Conservation (phyloP, 2,329 filamentous ascomycete species). For the Trichoderma pleuroti region DNA sequence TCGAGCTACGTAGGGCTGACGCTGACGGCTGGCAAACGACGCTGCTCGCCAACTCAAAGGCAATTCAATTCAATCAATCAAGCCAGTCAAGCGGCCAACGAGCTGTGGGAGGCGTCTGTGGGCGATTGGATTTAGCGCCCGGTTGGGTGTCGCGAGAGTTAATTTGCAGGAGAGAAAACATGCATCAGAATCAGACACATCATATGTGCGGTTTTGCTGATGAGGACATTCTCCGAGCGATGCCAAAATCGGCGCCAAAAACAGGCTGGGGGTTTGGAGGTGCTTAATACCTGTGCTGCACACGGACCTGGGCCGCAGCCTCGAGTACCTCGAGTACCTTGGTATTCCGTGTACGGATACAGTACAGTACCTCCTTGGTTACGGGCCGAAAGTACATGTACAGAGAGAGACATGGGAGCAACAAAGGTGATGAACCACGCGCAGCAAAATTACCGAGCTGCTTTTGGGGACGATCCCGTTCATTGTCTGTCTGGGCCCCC, state of each 20-base stretch:
- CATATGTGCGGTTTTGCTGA: slow-evolving; percentile 6
- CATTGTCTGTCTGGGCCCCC: neutral
- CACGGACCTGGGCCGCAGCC: neutral
- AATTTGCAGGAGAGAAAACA: slow-evolving; percentile 4
- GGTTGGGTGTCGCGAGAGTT: slow-evolving; percentile 1
- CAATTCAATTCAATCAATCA: neutral
- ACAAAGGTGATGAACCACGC: neutral
- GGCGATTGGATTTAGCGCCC: slow-evolving; percentile 6
- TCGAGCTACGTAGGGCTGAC: slow-evolving; percentile 10
- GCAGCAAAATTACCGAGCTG: slow-evolving; percentile 6
- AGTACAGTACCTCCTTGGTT: neutral
- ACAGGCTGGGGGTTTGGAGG: neutral
- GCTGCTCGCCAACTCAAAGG: neutral
- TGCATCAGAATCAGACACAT: slow-evolving; percentile 12
- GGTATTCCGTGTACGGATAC: neutral
- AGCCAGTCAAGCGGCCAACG: neutral
- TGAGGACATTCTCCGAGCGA: slow-evolving; percentile 7
- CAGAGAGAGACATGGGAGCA: neutral
- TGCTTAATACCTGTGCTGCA: neutral
- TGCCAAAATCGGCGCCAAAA: slow-evolving; percentile 12
- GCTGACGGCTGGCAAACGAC: neutral
- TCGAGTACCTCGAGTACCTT: neutral
- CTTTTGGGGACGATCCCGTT: slow-evolving; percentile 7
- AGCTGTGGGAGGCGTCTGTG: neutral
- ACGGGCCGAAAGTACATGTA: neutral